Percentiles rank a stretch among this genome's conserved stretches.
phyloP scores from a whole-genome alignment of 257 asterid genomes.

The Forsythia suspensa region DNA sequence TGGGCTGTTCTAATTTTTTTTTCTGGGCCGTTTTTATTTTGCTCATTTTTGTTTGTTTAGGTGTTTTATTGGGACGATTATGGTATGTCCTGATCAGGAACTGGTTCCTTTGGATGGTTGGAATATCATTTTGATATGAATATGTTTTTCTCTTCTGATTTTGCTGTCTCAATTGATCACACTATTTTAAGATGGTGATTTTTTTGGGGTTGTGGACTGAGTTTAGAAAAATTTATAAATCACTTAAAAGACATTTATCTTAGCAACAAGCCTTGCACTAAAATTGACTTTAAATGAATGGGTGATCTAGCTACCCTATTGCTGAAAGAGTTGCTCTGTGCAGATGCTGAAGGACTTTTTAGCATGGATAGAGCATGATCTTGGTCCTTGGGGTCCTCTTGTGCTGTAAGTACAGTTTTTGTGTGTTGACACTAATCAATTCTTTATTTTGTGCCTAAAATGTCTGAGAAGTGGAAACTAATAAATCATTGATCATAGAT shows the following conservation, averaged over 20 bases:
- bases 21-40: background rate
- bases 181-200: background rate
- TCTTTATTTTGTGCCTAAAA: background rate
- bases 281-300: background rate
- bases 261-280: background rate
- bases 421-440: background rate
- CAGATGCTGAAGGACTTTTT: slow-evolving; percentile 50
- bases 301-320: background rate
- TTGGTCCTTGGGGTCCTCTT: slow-evolving; percentile 64
- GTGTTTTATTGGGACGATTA: background rate
- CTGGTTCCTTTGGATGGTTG: background rate
- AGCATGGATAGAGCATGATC: slow-evolving; percentile 50
- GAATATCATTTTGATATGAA: background rate
- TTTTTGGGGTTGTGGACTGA: too few species aligned
- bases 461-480: background rate
- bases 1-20: background rate
- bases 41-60: background rate
- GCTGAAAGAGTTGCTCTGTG: background rate
- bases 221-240: background rate
- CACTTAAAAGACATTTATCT: background rate
- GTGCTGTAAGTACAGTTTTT: slow-evolving; percentile 42
- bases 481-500: background rate
- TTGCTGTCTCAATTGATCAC: background rate
- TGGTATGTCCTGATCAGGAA: background rate
- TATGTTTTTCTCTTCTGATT: background rate